Percentiles rank a stretch among this genome's conserved stretches.
Evolutionary conservation across 1,284 basidiomycete species (phyloP).

Genomic region (Fomitopsis palustris): DNA sequence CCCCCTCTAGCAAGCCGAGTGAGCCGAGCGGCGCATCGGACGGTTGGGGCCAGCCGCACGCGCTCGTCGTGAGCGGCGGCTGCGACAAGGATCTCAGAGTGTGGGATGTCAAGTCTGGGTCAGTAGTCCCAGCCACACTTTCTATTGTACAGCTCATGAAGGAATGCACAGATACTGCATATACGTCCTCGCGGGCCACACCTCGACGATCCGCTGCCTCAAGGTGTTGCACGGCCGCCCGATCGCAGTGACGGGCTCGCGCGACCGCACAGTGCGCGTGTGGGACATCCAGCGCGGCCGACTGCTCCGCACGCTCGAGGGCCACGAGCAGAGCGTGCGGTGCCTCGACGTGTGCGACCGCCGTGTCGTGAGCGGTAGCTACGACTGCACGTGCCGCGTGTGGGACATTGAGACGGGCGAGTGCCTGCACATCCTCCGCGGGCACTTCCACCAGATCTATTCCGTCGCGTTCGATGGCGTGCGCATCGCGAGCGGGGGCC

Average conservation of each 20-base stretch:
- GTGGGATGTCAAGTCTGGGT: conserved; percentile 90
- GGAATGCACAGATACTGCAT: conserved; percentile 64
- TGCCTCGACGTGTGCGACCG: conserved; percentile 87
- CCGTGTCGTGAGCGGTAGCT: conserved; percentile 83
- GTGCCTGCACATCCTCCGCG: conserved; percentile 83
- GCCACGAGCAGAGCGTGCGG: conserved; percentile 83
- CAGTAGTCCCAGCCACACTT: conserved; percentile 12
- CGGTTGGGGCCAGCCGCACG: conserved; percentile 63
- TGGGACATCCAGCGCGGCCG: conserved; percentile 90
- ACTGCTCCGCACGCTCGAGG: conserved; percentile 67
- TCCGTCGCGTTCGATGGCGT: conserved; percentile 90
- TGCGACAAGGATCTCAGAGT: conserved; percentile 89
- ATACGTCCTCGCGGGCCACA: conserved; percentile 81
- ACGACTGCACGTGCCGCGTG: conserved; percentile 82
- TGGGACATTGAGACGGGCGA: conserved; percentile 70
- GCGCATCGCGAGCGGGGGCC: conserved; percentile 81
- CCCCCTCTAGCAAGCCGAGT: conserved; percentile 39
- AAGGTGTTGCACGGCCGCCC: conserved; percentile 87
- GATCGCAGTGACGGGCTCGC: conserved; percentile 86
- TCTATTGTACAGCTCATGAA: neutral
- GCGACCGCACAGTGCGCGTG: conserved; percentile 84
- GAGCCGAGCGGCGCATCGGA: conserved; percentile 63
- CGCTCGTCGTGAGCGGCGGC: conserved; percentile 87
- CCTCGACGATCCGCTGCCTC: conserved; percentile 89
- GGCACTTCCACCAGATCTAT: conserved; percentile 93